A percentile compares a stretch with the other conserved stretches of the same genome.
Evolutionary conservation across 805 yeast genomes (phyloP).

Genomic region (Suhomyces pyralidae): DNA sequence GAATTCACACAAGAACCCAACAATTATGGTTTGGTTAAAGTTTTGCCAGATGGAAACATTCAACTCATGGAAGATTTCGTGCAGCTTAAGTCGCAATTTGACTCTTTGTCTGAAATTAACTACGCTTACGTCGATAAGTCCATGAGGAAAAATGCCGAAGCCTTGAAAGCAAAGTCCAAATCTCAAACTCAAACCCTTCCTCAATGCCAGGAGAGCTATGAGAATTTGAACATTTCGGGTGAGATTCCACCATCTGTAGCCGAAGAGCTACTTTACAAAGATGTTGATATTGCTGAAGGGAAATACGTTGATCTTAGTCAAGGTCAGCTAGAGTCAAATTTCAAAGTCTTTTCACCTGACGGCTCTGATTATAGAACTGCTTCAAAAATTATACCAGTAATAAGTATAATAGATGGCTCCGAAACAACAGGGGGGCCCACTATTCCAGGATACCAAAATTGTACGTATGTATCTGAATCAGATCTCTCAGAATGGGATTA

Average conservation of each 20-base stretch:
- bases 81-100: conserved; percentile 43
- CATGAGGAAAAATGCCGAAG: conserved; percentile 23
- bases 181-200: conserved; percentile 19
- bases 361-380: conserved; percentile 26
- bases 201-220: conserved; percentile 30
- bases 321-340: conserved; percentile 42
- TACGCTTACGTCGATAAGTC: conserved; percentile 19
- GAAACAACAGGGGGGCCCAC: not conserved
- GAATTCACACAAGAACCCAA: conserved; percentile 79
- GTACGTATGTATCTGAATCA: not conserved
- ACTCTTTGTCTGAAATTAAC: conserved; percentile 29
- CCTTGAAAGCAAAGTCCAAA: conserved; percentile 18
- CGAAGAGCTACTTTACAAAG: conserved; percentile 43
- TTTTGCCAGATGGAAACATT: conserved; percentile 41
- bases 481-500: not conserved
- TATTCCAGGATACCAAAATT: not conserved
- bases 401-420: not conserved
- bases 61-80: conserved; percentile 43
- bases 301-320: conserved; percentile 44
- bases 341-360: conserved; percentile 40
- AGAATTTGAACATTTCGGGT: conserved; percentile 36
- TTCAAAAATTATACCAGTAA: not conserved
- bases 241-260: conserved; percentile 48
- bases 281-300: conserved; percentile 50
- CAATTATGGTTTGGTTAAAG: conserved; percentile 70